Conservation (phyloP, 1,139 yeast species). For the Suhomyces bolitotheri region DNA sequence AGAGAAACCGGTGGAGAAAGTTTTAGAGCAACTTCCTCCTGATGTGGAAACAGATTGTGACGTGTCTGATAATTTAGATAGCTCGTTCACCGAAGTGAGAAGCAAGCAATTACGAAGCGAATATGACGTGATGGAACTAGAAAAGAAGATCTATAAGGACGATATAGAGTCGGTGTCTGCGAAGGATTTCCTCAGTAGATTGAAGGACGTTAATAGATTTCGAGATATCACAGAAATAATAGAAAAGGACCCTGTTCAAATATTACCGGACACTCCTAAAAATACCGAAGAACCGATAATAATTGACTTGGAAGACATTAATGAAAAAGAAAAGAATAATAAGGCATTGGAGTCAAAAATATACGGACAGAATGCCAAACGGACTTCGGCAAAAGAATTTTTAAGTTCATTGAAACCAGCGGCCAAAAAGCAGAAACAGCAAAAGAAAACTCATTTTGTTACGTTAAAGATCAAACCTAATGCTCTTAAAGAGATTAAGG, state of each 20-base stretch:
- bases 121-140: constrained; percentile 32
- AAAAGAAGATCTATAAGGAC: constrained; percentile 30
- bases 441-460: constrained; percentile 20
- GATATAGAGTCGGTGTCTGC: constrained; percentile 30
- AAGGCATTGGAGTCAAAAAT: constrained; percentile 21
- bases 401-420: constrained; percentile 13
- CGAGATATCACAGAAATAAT: background rate
- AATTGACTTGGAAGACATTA: constrained; percentile 7
- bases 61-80: constrained; percentile 13
- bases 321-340: constrained; percentile 1
- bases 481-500: constrained; percentile 28
- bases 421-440: constrained; percentile 9
- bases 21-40: background rate
- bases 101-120: constrained; percentile 19
- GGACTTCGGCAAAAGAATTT: constrained; percentile 25
- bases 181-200: constrained; percentile 30
- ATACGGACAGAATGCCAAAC: constrained; percentile 20
- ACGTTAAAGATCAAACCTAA: constrained; percentile 29
- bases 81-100: constrained; percentile 21
- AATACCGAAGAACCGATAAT: constrained; percentile 4
- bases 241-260: constrained; percentile 1
- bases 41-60: constrained; percentile 9
- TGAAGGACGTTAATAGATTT: constrained; percentile 12
- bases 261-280: constrained; percentile 2
- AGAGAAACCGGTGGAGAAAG: background rate